phyloP scores from a whole-genome alignment of 2,329 filamentous ascomycete species.

The Dactylellina drechsleri region DNA sequence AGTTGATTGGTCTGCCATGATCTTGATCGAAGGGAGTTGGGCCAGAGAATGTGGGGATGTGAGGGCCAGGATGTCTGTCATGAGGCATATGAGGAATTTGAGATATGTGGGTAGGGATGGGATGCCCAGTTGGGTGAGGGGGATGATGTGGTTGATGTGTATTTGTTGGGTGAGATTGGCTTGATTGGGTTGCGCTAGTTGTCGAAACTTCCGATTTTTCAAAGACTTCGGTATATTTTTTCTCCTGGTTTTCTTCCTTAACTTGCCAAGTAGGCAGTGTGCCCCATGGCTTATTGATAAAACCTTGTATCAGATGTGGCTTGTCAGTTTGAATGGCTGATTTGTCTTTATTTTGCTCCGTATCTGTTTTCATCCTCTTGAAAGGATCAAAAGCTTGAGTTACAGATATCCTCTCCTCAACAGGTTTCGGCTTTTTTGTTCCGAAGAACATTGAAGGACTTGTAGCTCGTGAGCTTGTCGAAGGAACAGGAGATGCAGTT shows the following conservation, averaged over 20 bases:
- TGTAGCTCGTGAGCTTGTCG: conserved; percentile 63
- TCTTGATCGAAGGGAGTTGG: conserved; percentile 80
- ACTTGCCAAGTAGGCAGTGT: conserved; percentile 87
- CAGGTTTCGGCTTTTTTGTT: conserved; percentile 75
- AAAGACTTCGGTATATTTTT: conserved; percentile 82
- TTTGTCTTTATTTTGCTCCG: conserved; percentile 64
- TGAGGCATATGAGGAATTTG: conserved; percentile 79
- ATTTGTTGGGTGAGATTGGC: conserved; percentile 74
- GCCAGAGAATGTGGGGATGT: conserved; percentile 55
- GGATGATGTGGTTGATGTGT: conserved; percentile 85
- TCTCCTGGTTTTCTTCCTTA: conserved; percentile 75
- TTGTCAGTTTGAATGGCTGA: conserved; percentile 78
- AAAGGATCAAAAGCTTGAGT: conserved; percentile 71
- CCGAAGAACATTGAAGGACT: conserved; percentile 71
- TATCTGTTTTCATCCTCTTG: conserved; percentile 70
- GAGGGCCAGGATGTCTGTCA: conserved; percentile 71
- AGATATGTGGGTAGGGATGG: conserved; percentile 74
- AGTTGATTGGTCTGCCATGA: conserved; percentile 35
- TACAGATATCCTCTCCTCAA: conserved; percentile 68
- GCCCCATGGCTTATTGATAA: conserved; percentile 71
- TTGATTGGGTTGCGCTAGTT: conserved; percentile 75
- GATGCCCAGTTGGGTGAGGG: conserved; percentile 62
- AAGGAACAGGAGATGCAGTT: conserved; percentile 68
- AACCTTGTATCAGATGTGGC: conserved; percentile 69
- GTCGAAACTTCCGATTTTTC: conserved; percentile 70